phyloP scores from a whole-genome alignment of 352 stramenopile genomes.

The Albugo candida region DNA sequence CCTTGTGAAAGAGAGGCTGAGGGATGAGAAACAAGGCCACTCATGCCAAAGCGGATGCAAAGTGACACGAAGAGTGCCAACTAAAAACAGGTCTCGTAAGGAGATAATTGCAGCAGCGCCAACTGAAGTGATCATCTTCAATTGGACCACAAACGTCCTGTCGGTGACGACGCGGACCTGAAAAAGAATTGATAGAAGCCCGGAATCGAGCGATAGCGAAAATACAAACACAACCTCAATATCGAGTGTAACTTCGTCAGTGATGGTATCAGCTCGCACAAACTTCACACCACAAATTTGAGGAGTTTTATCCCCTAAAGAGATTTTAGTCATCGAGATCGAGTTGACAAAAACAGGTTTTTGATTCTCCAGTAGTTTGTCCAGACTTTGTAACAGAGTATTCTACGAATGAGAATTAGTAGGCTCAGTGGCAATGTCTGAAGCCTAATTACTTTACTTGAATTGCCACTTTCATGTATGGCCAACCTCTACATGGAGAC shows the following conservation, averaged over 20 bases:
- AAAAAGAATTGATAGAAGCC: not conserved
- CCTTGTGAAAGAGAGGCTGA: constrained; percentile 57
- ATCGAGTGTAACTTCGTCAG: constrained; percentile 48
- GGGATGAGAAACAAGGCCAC: constrained; percentile 51
- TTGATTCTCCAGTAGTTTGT: constrained; percentile 35
- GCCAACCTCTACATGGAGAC: constrained; percentile 24
- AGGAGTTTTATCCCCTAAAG: constrained; percentile 30
- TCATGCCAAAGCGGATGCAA: constrained; percentile 35
- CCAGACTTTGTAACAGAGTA: constrained; percentile 33
- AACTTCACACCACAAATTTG: constrained; percentile 58
- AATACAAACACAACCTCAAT: constrained; percentile 24
- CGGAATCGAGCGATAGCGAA: not conserved
- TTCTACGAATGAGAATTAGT: constrained; percentile 16
- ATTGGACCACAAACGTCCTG: constrained; percentile 31
- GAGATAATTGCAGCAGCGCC: constrained; percentile 34
- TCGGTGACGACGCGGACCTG: constrained; percentile 26
- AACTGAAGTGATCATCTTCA: constrained; percentile 43
- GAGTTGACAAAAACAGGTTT: constrained; percentile 46
- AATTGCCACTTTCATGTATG: constrained; percentile 56
- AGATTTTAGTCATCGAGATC: constrained; percentile 30
- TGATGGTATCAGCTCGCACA: constrained; percentile 27
- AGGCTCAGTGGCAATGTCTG: not conserved
- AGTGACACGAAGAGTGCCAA: constrained; percentile 50
- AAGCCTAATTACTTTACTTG: constrained; percentile 13
- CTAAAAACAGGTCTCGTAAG: constrained; percentile 41